These are phyloP conservation scores for Volvox africanus DNA, from an alignment of 139 green algal species.

Conservation along the genomic window DNA sequence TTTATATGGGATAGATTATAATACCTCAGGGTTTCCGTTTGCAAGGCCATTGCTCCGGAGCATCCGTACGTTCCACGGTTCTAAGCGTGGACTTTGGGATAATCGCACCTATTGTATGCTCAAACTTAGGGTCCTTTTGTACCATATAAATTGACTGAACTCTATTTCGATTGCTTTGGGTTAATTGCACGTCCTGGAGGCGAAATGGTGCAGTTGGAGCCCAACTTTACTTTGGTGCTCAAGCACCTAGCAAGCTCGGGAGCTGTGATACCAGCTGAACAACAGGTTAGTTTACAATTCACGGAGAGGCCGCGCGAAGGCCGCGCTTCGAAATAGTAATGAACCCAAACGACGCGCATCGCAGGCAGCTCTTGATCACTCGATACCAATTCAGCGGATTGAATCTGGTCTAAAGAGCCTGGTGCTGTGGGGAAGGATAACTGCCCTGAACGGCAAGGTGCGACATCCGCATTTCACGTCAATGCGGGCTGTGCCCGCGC, in stretches of 20 bases:
- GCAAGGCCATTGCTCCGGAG: not conserved
- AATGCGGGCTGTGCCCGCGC: too few relatives aligned
- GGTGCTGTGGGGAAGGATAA: constrained; percentile 73
- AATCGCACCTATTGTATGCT: too few relatives aligned
- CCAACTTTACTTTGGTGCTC: constrained; percentile 71
- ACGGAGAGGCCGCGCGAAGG: not conserved
- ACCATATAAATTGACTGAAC: not conserved
- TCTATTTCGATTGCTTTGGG: not conserved
- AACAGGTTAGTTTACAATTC: constrained; percentile 48
- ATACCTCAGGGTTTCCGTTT: too few relatives aligned
- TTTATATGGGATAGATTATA: too few relatives aligned
- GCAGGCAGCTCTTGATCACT: constrained; percentile 76
- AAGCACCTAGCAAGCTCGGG: constrained; percentile 75
- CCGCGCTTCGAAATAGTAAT: not conserved
- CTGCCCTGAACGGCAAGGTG: constrained; percentile 76
- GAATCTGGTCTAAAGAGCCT: constrained; percentile 73
- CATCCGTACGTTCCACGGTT: not conserved
- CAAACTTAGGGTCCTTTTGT: too few relatives aligned
- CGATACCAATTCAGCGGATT: constrained; percentile 75
- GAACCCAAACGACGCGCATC: not conserved
- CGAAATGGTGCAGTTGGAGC: constrained; percentile 71
- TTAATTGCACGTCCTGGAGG: not conserved
- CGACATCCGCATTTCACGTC: not conserved
- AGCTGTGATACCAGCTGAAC: constrained; percentile 73
- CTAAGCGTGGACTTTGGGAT: not conserved